These are phyloP conservation scores for Phytophthora melonis DNA, from an alignment of 352 stramenopile genomes.

Conservation along the genomic window DNA sequence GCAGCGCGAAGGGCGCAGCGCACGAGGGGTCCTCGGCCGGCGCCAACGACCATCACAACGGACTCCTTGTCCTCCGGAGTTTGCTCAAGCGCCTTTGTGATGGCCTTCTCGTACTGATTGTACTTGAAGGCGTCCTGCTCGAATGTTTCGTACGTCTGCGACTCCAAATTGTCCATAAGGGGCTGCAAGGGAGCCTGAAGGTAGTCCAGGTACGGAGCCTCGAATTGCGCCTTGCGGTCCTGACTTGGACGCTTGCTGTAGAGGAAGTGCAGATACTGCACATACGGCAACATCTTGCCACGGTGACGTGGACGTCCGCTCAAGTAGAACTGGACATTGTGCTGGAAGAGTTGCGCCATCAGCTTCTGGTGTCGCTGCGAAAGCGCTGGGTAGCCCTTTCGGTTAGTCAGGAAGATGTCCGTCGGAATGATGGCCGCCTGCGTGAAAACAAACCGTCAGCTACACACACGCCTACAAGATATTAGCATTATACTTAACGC, in stretches of 20 bases:
- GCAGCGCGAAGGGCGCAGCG: slow-evolving; percentile 85
- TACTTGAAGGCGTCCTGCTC: slow-evolving; percentile 99
- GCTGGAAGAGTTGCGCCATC: slow-evolving; percentile 73
- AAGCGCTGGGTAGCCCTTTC: slow-evolving; percentile 95
- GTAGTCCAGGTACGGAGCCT: slow-evolving; percentile 96
- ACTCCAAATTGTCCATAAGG: slow-evolving; percentile 98
- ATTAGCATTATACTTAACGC: neutral
- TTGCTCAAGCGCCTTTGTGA: slow-evolving; percentile 80
- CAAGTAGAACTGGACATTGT: slow-evolving; percentile 91
- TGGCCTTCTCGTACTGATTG: slow-evolving; percentile 95
- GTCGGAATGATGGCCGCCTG: slow-evolving; percentile 91
- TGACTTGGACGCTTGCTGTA: slow-evolving; percentile 63
- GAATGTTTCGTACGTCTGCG: slow-evolving; percentile 99
- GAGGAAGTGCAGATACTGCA: slow-evolving; percentile 97
- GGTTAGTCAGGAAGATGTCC: slow-evolving; percentile 96
- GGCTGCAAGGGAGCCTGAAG: slow-evolving; percentile 98
- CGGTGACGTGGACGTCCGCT: slow-evolving; percentile 78
- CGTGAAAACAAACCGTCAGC: slow-evolving; percentile 13
- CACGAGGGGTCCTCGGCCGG: slow-evolving; percentile 97
- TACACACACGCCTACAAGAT: neutral
- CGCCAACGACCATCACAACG: slow-evolving; percentile 93
- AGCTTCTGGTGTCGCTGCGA: slow-evolving; percentile 93
- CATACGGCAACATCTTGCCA: slow-evolving; percentile 82
- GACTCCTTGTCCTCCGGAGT: slow-evolving; percentile 72
- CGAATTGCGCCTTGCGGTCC: slow-evolving; percentile 90